A percentile compares a stretch with the other conserved stretches of the same genome.
Conservation (phyloP, 1,139 yeast species). For the Pneumocystis murina region DNA sequence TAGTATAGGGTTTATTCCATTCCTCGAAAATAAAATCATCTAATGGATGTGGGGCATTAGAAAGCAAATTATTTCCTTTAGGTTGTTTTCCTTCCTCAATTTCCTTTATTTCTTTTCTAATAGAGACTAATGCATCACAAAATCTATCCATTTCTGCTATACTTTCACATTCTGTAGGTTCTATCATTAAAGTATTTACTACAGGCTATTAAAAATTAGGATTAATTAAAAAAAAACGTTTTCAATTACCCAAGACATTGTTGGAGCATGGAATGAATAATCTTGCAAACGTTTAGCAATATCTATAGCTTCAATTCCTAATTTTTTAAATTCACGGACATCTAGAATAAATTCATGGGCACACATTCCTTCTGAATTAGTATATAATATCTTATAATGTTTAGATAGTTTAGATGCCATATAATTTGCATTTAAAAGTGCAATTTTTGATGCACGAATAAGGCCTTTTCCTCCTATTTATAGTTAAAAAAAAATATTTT, state of each 20-base stretch:
- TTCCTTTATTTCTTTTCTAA: constrained; percentile 70
- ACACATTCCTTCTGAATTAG: constrained; percentile 59
- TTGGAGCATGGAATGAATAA: constrained; percentile 97
- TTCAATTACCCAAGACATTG: constrained; percentile 58
- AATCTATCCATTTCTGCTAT: constrained; percentile 79
- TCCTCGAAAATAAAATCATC: constrained; percentile 58
- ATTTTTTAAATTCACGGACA: constrained; percentile 63
- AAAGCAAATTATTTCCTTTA: constrained; percentile 50
- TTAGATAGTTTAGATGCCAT: constrained; percentile 66
- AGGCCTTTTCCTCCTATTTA: constrained; percentile 54
- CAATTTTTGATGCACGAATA: constrained; percentile 72
- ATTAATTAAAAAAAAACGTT: too few species aligned
- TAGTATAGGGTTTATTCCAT: constrained; percentile 78
- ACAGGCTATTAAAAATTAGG: constrained; percentile 38
- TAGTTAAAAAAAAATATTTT: not conserved
- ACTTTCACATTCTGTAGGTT: constrained; percentile 93
- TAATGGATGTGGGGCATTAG: constrained; percentile 85
- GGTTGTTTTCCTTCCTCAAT: constrained; percentile 49
- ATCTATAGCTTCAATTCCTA: constrained; percentile 87
- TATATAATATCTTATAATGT: constrained; percentile 62
- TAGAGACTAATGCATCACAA: constrained; percentile 70
- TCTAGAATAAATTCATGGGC: constrained; percentile 95
- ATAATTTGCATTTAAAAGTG: constrained; percentile 89
- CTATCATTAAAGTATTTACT: constrained; percentile 92
- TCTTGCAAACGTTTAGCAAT: constrained; percentile 94